Conservation (phyloP, 139 green algal species). For the Volvox africanus region DNA sequence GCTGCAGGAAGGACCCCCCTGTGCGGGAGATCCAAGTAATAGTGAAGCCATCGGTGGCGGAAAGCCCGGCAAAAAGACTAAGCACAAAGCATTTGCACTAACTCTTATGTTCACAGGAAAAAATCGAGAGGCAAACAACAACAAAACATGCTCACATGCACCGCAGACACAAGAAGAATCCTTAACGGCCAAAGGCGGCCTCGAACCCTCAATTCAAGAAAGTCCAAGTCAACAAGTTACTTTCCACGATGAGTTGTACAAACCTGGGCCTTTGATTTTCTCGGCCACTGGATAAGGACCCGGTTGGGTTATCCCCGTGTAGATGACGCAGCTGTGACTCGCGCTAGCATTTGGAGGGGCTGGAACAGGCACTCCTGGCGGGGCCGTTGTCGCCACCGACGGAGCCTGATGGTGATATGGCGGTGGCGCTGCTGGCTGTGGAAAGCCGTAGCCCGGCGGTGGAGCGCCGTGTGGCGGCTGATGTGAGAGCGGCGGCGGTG, state of each 20-base stretch:
- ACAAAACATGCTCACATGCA: no score
- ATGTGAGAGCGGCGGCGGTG: not conserved
- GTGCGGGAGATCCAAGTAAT: not conserved
- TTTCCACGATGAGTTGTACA: not conserved
- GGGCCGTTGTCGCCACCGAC: not conserved
- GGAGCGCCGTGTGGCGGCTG: not conserved
- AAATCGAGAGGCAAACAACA: no score
- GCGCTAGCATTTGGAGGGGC: not conserved
- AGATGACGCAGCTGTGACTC: constrained; percentile 39
- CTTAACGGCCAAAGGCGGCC: no score
- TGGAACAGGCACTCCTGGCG: not conserved
- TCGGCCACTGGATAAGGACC: constrained; percentile 53
- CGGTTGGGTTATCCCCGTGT: constrained; percentile 57
- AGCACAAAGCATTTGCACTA: no score
- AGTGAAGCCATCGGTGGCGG: no score
- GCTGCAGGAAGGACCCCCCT: constrained; percentile 47
- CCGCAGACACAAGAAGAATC: no score
- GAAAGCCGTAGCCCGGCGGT: constrained; percentile 5
- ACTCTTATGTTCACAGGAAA: no score
- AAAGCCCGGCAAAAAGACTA: no score
- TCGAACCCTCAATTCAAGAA: no score
- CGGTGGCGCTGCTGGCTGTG: not conserved
- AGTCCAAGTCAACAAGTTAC: no score
- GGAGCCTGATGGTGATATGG: not conserved
- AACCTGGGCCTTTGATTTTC: constrained; percentile 61